Base-by-base conservation (phyloP, 805 yeast species). In the Lipomyces chichibuensis region DNA sequence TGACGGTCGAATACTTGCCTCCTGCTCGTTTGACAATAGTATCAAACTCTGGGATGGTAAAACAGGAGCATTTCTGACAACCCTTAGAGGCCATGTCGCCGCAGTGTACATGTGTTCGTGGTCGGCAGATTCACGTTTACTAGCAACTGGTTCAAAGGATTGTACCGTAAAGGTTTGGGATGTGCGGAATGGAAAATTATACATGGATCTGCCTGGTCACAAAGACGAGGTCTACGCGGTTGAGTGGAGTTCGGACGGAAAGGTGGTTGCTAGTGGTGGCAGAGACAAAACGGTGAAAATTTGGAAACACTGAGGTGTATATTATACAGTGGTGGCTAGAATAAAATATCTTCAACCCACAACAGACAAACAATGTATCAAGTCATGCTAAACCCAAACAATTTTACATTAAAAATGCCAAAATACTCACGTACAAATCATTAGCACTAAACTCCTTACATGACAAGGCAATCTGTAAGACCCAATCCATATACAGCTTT, bases 131-230 rank as follows among this genome's bases (percentile, higher is more conserved):
- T 90, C 94, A 77, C 83, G 99, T 73, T 80, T 94, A 49, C 81
- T 95, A 65, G 99, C 92, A 9, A 90, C 97, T 75, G 90, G 97
- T 78, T 92, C 98, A 14, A 94, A 94, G 76, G 99, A 94, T 77
- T 92, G 98, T 0, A 95, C 99, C 0, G 84, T 94, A 75, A 94
- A 94, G 78, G 96, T 94, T 1, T 94, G 99, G 99, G 98, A 94
- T 75, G 87, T 94, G 27, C 85, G 90, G 74, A 90, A 97, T 2
- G 84, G 89, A 70, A 94, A 94, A 76, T 81, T 95, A 64, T 84
- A 87, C 66, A 91, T 89, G 20, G 99, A 95, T 78, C 84, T 95
- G 66, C 99, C 99, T 0, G 99, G 99, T 0, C 99, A 95, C 76
- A 81, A 88, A 17, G 99, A 95, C 75, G 99, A 95, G 79, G 97